Conservation (phyloP, 768 basidiomycete species). For the Lactarius deliciosus region DNA sequence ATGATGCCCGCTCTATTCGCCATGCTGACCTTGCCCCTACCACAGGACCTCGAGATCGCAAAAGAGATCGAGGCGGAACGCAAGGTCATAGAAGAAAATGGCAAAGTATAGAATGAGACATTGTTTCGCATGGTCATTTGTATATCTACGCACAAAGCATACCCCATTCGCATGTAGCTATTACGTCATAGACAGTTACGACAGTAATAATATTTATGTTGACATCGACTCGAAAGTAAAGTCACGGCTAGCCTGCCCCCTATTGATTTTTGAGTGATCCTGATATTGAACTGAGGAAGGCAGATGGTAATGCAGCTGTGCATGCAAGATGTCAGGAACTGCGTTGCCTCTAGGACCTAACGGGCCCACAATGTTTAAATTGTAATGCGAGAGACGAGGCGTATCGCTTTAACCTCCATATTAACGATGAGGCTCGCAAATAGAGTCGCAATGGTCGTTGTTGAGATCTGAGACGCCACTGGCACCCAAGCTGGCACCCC, state of each 20-base stretch:
- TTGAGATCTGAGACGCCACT: background rate
- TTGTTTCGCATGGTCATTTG: background rate
- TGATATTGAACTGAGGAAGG: background rate
- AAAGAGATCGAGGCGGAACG: slow-evolving; percentile 4
- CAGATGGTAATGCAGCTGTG: background rate
- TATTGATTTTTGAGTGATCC: too few species aligned
- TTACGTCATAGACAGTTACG: background rate
- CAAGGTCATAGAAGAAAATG: background rate
- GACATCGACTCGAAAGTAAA: background rate
- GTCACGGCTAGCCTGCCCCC: too few species aligned
- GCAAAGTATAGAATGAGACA: background rate
- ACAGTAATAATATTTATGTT: background rate
- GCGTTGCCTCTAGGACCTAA: too few species aligned
- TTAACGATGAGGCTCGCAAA: background rate
- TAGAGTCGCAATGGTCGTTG: background rate
- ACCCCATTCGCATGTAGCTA: background rate
- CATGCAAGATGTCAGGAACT: background rate
- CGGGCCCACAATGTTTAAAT: background rate
- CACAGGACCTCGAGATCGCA: slow-evolving; percentile 4
- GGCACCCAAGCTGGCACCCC: too few species aligned
- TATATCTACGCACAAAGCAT: background rate
- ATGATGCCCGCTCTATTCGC: background rate
- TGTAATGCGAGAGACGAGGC: background rate
- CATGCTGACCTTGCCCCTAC: background rate
- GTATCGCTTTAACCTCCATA: background rate